Conservation (phyloP, 495 filamentous ascomycete species). For the Cercophora newfieldiana region DNA sequence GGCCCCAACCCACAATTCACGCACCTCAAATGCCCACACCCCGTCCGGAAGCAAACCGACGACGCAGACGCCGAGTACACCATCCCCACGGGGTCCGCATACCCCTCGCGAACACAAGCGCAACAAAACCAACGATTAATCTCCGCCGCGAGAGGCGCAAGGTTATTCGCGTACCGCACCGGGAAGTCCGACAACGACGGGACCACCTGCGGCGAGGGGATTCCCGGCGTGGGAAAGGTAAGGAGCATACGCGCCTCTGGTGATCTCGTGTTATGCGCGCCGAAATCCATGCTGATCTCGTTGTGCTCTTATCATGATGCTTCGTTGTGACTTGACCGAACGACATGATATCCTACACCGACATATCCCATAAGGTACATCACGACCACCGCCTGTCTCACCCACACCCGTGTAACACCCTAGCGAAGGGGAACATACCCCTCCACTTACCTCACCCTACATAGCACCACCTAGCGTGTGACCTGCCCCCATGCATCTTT, state of each 20-base stretch:
- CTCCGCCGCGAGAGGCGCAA: constrained; percentile 12
- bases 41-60: constrained; percentile 11
- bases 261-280: too few relatives aligned
- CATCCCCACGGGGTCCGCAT: constrained; percentile 29
- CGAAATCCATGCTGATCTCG: too few relatives aligned
- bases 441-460: too few relatives aligned
- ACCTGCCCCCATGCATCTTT: not conserved
- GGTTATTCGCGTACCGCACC: constrained; percentile 7
- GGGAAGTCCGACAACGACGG: constrained; percentile 7
- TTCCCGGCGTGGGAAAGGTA: constrained; percentile 30
- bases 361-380: too few relatives aligned
- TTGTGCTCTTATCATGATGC: too few relatives aligned
- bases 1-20: constrained; percentile 23
- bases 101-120: constrained; percentile 22
- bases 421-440: not conserved
- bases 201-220: constrained; percentile 23
- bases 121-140: constrained; percentile 35
- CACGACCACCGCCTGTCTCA: not conserved
- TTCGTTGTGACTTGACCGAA: too few relatives aligned
- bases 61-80: not conserved
- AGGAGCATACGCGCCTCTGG: constrained; percentile 18
- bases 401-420: not conserved
- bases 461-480: too few relatives aligned
- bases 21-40: constrained; percentile 26
- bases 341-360: too few relatives aligned